A percentile compares a stretch with the other conserved stretches of the same genome.
These are phyloP conservation scores for Daldinia loculata DNA, from an alignment of 495 filamentous ascomycete species.

Conservation along the genomic window DNA sequence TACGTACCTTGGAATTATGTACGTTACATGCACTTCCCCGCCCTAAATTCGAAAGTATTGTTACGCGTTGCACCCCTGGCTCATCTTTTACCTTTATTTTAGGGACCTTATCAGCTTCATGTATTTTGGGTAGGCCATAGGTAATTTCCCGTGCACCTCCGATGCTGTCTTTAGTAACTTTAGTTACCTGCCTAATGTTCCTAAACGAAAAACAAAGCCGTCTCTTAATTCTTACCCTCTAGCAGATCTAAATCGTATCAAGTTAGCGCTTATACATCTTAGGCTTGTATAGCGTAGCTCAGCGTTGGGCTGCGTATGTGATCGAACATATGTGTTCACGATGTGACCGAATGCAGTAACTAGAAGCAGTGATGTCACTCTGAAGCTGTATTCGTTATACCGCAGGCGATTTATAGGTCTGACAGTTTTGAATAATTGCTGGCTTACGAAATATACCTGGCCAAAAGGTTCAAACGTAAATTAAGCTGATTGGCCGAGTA, in stretches of 20 bases:
- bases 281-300: neutral
- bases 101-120: conserved; percentile 1
- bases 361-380: conserved; percentile 33
- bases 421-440: conserved; percentile 1
- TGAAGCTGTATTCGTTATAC: neutral
- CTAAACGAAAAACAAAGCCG: neutral
- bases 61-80: conserved; percentile 8
- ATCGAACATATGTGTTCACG: conserved; percentile 2
- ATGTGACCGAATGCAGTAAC: neutral
- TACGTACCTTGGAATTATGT: neutral
- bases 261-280: neutral
- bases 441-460: neutral
- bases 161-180: too few relatives aligned
- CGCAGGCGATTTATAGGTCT: conserved; percentile 3
- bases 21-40: conserved; percentile 22
- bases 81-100: conserved; percentile 5
- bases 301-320: neutral
- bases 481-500: conserved; percentile 5
- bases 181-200: too few relatives aligned
- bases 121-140: neutral
- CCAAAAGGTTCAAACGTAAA: neutral
- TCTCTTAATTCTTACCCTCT: neutral
- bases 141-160: neutral
- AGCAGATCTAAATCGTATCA: neutral
- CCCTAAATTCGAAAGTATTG: conserved; percentile 2